Conservation (phyloP, 768 basidiomycete species). For the Daedaleopsis sinensis region DNA sequence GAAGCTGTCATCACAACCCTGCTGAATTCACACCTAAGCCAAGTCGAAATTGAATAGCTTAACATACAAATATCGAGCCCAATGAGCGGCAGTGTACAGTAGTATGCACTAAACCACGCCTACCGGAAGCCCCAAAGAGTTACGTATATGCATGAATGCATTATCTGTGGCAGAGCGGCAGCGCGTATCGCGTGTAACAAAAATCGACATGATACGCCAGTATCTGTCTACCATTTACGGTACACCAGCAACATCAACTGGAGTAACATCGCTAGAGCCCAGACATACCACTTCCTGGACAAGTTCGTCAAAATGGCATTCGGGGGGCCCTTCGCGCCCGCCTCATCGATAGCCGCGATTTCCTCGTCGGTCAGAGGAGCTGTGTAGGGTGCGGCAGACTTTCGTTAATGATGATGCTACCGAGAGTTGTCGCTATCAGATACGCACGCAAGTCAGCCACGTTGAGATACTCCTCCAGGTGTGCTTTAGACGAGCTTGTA, state of each 20-base stretch:
- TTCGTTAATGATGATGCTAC: slow-evolving; percentile 1
- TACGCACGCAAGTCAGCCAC: slow-evolving; percentile 68
- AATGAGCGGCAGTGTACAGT: no score
- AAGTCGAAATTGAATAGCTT: no score
- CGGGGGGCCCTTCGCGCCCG: slow-evolving; percentile 57
- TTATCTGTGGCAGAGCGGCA: no score
- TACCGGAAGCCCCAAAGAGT: no score
- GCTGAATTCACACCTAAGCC: no score
- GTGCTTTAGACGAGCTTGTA: no score
- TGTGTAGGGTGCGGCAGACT: slow-evolving; percentile 25
- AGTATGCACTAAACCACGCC: no score
- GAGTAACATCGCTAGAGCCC: not conserved
- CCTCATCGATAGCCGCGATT: slow-evolving; percentile 63
- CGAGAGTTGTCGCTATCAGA: slow-evolving; percentile 6
- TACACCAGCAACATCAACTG: not conserved
- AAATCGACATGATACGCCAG: no score
- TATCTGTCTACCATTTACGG: not conserved
- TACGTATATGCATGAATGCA: no score
- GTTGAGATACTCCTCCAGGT: slow-evolving; percentile 57
- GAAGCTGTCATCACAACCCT: no score
- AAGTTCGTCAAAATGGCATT: not conserved
- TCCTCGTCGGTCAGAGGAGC: slow-evolving; percentile 59
- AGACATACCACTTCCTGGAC: not conserved
- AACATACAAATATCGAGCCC: no score
- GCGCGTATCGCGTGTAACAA: no score